Evolutionary conservation across 495 filamentous ascomycete species (phyloP), one percentile per base, ranked within the genome.

Genomic region (Melanomma pulvis-pyrius): DNA sequence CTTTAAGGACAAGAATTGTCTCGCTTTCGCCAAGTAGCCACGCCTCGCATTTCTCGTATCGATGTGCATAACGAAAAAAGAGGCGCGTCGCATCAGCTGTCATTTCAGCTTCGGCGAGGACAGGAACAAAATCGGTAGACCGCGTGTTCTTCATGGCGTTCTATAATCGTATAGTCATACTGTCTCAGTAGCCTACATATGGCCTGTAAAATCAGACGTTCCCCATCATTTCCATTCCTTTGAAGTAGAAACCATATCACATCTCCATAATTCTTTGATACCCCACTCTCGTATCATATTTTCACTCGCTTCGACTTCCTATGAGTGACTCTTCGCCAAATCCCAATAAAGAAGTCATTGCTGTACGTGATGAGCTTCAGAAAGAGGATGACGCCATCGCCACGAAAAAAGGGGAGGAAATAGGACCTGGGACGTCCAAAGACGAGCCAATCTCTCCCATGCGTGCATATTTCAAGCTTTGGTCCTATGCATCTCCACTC

Each of bases 391-490:
- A 29, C 12, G n/a, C 30, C 11, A 19, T 25, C n/a, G 26, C 7
- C 8, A 46, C 44, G 32, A 24, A 57, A 25, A 22, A 4, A 11
- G 54, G 19, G 3, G 2, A 44, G 19, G 22, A 57, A 25, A 25
- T 49, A 12, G 41, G 17, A 29, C 26, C 22, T 30, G 44, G 44
- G 54, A 2, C 1, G 29, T 6, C 30, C 3, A 24, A 58, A 32
- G 32, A 47, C 1, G 26, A 48, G 24, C 30, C 15, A 24, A 29
- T 61, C 6, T 51, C 59, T 61, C 59, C 59, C 4, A 26, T 25
- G 19, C 7, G 30, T 24, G 49, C 61, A 49, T 63, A 63, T 24
- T 44, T 63, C 24, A 47, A 41, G 48, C 49, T 63, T n/a, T 65
- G 62, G 62, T 50, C 52, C 7, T 65, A 44, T 41, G 52, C 62